phyloP scores from a whole-genome alignment of 2,329 filamentous ascomycete genomes.

The Fusarium sp. region DNA sequence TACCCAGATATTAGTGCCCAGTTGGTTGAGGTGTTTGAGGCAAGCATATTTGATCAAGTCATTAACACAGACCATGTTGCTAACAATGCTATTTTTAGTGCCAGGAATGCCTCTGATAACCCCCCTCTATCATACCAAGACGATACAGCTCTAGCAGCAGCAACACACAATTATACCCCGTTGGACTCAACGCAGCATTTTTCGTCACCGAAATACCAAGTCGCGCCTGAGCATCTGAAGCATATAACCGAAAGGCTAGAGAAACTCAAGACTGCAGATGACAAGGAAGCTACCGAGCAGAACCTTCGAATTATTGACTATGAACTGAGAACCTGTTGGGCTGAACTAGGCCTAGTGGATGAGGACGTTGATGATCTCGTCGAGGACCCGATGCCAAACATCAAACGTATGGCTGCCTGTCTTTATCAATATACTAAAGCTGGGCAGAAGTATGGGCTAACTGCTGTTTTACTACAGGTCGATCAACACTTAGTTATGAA shows the following conservation, averaged over 20 bases:
- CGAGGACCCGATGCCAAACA: not conserved
- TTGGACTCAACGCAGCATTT: not conserved
- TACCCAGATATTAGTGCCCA: not conserved
- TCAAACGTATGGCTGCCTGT: not conserved
- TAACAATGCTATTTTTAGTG: not conserved
- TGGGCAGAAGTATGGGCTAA: not conserved
- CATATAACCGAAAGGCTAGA: not conserved
- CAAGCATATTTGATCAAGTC: rapidly evolving
- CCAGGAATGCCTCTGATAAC: not conserved
- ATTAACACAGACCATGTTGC: rapidly evolving
- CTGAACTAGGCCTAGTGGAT: not conserved
- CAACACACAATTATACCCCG: not conserved
- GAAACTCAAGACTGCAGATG: not conserved
- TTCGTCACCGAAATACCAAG: not conserved
- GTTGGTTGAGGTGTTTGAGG: not conserved
- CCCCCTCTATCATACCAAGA: not conserved
- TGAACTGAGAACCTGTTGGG: not conserved
- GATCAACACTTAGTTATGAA: not conserved
- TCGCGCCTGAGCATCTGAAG: not conserved
- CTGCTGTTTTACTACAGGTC: not conserved
- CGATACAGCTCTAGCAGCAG: not conserved
- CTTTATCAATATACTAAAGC: no score
- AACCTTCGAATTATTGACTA: not conserved
- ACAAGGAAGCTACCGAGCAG: not conserved
- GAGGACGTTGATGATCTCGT: not conserved